Conservation (phyloP, 2,329 filamentous ascomycete species). For the Aspergillus costaricaensis region DNA sequence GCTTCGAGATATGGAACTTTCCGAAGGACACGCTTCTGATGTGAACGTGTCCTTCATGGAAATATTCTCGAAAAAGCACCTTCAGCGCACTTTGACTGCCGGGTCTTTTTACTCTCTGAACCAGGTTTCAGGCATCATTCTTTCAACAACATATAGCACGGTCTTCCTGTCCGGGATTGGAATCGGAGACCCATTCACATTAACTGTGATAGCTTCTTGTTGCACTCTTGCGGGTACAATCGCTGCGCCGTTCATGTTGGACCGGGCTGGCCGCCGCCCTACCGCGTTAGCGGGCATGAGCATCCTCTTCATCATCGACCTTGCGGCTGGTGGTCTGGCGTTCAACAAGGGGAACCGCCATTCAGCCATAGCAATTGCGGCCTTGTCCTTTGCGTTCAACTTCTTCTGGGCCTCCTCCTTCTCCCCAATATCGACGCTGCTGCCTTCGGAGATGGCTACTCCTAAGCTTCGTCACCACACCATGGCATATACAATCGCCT, state of each 20-base stretch:
- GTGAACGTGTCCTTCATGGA: slow-evolving; percentile 36
- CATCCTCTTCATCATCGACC: slow-evolving; percentile 37
- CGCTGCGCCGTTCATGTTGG: slow-evolving; percentile 37
- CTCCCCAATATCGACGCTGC: slow-evolving; percentile 36
- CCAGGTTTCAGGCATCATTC: slow-evolving; percentile 41
- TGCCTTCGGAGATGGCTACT: slow-evolving; percentile 41
- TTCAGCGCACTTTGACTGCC: slow-evolving; percentile 39
- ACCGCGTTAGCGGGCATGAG: slow-evolving; percentile 39
- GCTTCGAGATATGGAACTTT: slow-evolving; percentile 32
- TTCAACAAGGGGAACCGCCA: slow-evolving; percentile 27
- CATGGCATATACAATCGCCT: slow-evolving; percentile 40
- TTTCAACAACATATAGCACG: slow-evolving; percentile 42
- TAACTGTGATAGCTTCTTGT: slow-evolving; percentile 41
- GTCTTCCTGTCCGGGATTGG: slow-evolving; percentile 40
- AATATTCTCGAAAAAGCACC: slow-evolving; percentile 38
- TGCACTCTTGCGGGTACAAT: slow-evolving; percentile 41
- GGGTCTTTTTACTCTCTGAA: slow-evolving; percentile 40
- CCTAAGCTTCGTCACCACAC: slow-evolving; percentile 41
- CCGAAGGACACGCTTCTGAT: slow-evolving; percentile 29
- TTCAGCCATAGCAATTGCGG: slow-evolving; percentile 32
- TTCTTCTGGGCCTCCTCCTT: slow-evolving; percentile 44
- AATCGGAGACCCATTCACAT: slow-evolving; percentile 34
- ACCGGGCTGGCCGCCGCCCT: slow-evolving; percentile 38
- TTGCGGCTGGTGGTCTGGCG: slow-evolving; percentile 37
- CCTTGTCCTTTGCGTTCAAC: slow-evolving; percentile 39